Conservation (phyloP, 2,329 filamentous ascomycete species). For the Sclerotinia subarctica region DNA sequence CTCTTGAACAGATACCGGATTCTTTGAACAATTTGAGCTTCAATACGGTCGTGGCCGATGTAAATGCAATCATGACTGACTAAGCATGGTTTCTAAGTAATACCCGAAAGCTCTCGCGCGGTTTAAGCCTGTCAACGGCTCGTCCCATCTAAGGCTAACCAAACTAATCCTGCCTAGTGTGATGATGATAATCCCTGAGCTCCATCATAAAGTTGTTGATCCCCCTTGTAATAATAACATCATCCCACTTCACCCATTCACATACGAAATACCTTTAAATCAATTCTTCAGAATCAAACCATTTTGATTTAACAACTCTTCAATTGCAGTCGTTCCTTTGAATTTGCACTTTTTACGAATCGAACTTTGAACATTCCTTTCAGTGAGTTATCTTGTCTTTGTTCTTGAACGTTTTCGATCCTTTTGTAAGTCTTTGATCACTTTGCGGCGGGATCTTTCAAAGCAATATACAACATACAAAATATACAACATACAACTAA, state of each 20-base stretch:
- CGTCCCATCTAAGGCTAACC: background rate
- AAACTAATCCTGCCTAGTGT: background rate
- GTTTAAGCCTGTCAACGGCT: too few relatives aligned
- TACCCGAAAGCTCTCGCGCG: too few relatives aligned
- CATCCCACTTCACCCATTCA: background rate
- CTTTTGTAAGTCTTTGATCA: too few relatives aligned
- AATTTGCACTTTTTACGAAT: background rate
- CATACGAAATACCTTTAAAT: background rate
- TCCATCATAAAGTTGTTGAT: background rate
- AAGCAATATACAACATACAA: too few relatives aligned
- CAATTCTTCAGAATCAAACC: background rate
- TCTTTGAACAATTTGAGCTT: too few relatives aligned
- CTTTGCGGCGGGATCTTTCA: too few relatives aligned
- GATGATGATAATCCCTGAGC: background rate
- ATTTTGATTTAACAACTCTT: background rate
- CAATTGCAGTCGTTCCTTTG: background rate
- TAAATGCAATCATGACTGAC: too few relatives aligned
- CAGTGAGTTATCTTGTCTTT: background rate
- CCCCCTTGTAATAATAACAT: background rate
- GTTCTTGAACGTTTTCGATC: constrained; percentile 4
- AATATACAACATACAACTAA: too few relatives aligned
- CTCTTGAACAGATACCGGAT: too few relatives aligned
- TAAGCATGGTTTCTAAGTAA: background rate
- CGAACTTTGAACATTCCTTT: background rate
- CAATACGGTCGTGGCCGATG: too few relatives aligned